Base-by-base conservation (phyloP, 2,329 filamentous ascomycete species). In the Cladorrhinum sp. region DNA sequence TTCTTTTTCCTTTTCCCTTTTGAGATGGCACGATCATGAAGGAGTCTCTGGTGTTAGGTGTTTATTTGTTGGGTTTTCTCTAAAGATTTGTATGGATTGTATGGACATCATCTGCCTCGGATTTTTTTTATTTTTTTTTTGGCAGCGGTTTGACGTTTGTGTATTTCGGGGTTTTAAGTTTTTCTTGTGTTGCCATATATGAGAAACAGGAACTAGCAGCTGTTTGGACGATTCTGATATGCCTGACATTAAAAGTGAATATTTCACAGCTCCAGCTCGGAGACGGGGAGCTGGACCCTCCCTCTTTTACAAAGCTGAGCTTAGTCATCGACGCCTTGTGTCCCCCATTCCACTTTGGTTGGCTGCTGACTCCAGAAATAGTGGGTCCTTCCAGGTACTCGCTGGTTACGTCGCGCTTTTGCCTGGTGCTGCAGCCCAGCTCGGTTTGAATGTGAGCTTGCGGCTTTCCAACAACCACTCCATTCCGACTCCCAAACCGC, bases 371-470 rank as follows among this genome's bases (percentile, higher is more conserved):
- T 21, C 42, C 16, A 18, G 42, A 46, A 46, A 33, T 18, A 57
- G 64, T 66, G 61, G 65, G 58, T 58, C 55, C 58, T 46, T 24
- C 49, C 20, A 24, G 54, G 33, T 51, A 57, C 65, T 62, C 46
- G 64, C 61, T 64, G 65, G 67, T 69, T 69, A 69, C 67, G 67
- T 69, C 67, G 67, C 67, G 67, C 67, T 67, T 67, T 69, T 69
- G 67, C 67, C 67, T 69, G 64, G 64, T 57, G 62, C 59, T 57
- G 62, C 54, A 65, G 64, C 61, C 58, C 64, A 66, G 62, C 62
- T 55, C 55, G 56, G 57, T 58, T 53, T 58, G 50, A 64, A 63
- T 66, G 57, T 57, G 61, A 68, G 65, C 65, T 69, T 65, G 51
- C 46, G 62, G 65, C 62, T 57, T 36, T 60, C 48, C 59, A 64